Evolutionary conservation across 495 filamentous ascomycete genomes (phyloP).

Genomic region (Aspergillus steynii): DNA sequence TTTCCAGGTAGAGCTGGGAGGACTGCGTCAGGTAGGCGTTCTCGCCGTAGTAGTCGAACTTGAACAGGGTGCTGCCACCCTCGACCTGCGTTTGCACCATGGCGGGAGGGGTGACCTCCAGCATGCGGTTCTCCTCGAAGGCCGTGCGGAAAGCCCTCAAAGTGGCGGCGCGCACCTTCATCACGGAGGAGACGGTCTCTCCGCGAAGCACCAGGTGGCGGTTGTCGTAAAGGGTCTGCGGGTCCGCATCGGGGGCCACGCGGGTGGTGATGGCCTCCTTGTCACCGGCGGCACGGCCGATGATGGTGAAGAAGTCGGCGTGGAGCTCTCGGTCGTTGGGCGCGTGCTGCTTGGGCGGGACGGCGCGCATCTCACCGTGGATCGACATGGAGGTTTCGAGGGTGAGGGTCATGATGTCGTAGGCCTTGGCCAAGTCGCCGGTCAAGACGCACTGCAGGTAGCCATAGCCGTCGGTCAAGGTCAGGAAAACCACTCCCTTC

Average conservation of each 20-base stretch:
- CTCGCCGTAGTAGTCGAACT: constrained; percentile 92
- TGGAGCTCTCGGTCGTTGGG: constrained; percentile 89
- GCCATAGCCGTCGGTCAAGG: constrained; percentile 84
- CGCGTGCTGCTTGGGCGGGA: constrained; percentile 76
- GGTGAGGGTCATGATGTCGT: constrained; percentile 86
- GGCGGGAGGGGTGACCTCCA: constrained; percentile 88
- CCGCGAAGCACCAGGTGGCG: constrained; percentile 90
- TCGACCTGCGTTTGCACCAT: constrained; percentile 99
- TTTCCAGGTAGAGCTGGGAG: constrained; percentile 97
- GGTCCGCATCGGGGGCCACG: constrained; percentile 77
- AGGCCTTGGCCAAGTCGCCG: constrained; percentile 83
- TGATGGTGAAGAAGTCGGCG: constrained; percentile 88
- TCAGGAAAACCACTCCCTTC: constrained; percentile 87
- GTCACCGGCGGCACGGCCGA: constrained; percentile 81
- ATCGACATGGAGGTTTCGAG: constrained; percentile 86
- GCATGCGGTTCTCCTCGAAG: constrained; percentile 75
- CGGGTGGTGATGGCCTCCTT: constrained; percentile 93
- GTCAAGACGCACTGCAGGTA: constrained; percentile 86
- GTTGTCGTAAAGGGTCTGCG: constrained; percentile 80
- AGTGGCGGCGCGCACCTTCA: constrained; percentile 87
- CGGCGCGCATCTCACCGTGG: constrained; percentile 83
- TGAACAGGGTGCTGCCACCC: constrained; percentile 92
- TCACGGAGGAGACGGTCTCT: constrained; percentile 80
- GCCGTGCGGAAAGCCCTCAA: constrained; percentile 80
- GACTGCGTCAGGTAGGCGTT: constrained; percentile 95